Base-by-base conservation (phyloP, 1,284 basidiomycete species). In the Filobasidium uniguttulatum region DNA sequence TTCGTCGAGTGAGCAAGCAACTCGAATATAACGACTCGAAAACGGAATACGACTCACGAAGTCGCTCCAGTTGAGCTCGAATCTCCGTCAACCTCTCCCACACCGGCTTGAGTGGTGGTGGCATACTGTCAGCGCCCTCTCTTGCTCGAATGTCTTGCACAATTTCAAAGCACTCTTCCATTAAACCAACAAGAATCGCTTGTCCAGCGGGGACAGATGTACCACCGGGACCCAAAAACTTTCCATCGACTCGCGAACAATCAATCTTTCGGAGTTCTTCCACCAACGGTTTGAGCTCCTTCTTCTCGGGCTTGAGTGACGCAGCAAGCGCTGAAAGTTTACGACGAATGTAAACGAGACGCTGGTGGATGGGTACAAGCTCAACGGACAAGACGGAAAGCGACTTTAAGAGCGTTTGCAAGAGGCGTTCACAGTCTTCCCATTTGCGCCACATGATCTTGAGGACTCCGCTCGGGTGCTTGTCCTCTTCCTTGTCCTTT, bases 131-230 rank as follows among this genome's bases (percentile, higher is more conserved):
- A 47, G 85, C 86, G 38, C 91, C 87, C 60, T 96, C 88, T 56
- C 87, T 78, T 3, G 91, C 90, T 58, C 86, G 85, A 71, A 98
- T 90, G 67, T 98, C 93, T 69, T 98, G 90, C 37, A 81, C 77
- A 54, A 97, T 86, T 53, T 98, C 91, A 67, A 98, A 99, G 66
- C 89, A 94, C 62, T 93, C 88, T 68, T 98, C 93, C 10, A 99
- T 74, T 26, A 98, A 72, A 1, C 91, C 91, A 12, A 72, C 71
- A 2, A 77, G 63, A 28, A 77, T 68, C 8, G 85, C 86, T 67
- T 96, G 91, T 7, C 90, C 93, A 40, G 83, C 77, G 10, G 91
- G 89, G 0, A 96, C 83, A 36, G 79, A 82, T 5, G 73, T 73
- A 35, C 90, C 91, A 17, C 87, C 87, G 10, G 89, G 88, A 3